Conservation (phyloP, 192 early-diverging fungal genomes). For the Coemansia sp. region DNA sequence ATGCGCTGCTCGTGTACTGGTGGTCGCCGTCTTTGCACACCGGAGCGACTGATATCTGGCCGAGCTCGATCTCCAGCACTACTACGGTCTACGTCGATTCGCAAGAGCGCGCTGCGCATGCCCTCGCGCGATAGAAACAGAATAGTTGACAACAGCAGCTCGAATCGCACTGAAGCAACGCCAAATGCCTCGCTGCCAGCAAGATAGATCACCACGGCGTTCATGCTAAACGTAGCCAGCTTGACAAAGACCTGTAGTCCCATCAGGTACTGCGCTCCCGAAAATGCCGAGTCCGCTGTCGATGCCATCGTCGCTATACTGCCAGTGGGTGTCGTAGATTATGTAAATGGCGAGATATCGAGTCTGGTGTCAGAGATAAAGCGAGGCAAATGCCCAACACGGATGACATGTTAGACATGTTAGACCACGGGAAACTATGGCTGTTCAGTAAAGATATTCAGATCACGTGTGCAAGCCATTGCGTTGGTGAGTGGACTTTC, state of each 20-base stretch:
- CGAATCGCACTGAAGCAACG: constrained; percentile 77
- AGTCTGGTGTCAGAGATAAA: neutral
- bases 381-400: neutral
- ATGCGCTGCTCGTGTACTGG: constrained; percentile 28
- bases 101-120: constrained; percentile 70
- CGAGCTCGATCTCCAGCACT: neutral
- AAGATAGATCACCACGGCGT: constrained; percentile 74
- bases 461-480: constrained; percentile 1
- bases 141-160: constrained; percentile 85
- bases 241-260: constrained; percentile 74
- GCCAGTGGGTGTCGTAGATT: neutral
- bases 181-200: constrained; percentile 76
- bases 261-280: constrained; percentile 74
- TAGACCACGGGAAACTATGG: constrained; percentile 5
- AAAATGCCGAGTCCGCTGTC: constrained; percentile 52
- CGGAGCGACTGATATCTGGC: neutral
- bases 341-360: neutral
- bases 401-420: neutral
- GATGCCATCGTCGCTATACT: neutral
- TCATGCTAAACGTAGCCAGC: constrained; percentile 78
- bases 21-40: constrained; percentile 11
- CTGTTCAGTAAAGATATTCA: neutral
- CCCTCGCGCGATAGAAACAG: constrained; percentile 89
- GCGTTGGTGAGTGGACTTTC: neutral
- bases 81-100: constrained; percentile 32